These are phyloP conservation scores for Stentor roeselii DNA, from an alignment of 73 alveolate species.

Conservation along the genomic window DNA sequence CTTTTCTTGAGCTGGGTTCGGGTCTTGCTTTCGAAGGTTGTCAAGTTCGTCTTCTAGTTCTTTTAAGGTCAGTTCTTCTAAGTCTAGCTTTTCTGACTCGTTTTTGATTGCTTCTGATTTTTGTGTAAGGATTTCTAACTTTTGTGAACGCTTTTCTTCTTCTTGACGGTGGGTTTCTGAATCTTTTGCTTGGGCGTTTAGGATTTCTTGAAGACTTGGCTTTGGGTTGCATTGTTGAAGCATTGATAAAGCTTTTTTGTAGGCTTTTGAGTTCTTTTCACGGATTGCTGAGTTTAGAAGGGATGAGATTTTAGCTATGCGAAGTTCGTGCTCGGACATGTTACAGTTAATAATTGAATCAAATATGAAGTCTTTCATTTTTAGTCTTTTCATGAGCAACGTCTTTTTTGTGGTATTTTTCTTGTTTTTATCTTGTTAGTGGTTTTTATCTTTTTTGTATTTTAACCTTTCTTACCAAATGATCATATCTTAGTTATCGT, in stretches of 20 bases:
- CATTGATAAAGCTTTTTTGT: background rate
- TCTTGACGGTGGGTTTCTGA: background rate
- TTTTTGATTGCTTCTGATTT: too few relatives aligned
- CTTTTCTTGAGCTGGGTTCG: background rate
- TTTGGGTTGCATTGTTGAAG: background rate
- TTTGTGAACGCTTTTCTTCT: background rate
- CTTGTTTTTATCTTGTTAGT: too few relatives aligned
- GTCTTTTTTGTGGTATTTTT: too few relatives aligned
- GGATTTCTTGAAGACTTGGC: background rate
- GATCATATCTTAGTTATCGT: too few relatives aligned
- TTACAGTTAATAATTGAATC: background rate
- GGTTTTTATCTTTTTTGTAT: too few relatives aligned
- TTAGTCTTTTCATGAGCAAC: too few relatives aligned
- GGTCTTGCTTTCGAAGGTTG: conserved; percentile 7
- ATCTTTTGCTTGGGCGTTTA: background rate
- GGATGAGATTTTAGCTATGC: background rate
- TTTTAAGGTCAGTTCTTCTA: background rate
- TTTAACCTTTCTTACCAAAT: too few relatives aligned
- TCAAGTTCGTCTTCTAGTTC: background rate
- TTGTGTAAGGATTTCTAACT: too few relatives aligned
- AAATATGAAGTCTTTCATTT: background rate
- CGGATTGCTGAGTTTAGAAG: background rate
- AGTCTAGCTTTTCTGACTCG: background rate
- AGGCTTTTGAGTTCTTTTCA: background rate
- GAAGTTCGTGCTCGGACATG: background rate